These are phyloP conservation scores for Pichia sp. DNA, from an alignment of 1,139 yeast species.

Conservation along the genomic window DNA sequence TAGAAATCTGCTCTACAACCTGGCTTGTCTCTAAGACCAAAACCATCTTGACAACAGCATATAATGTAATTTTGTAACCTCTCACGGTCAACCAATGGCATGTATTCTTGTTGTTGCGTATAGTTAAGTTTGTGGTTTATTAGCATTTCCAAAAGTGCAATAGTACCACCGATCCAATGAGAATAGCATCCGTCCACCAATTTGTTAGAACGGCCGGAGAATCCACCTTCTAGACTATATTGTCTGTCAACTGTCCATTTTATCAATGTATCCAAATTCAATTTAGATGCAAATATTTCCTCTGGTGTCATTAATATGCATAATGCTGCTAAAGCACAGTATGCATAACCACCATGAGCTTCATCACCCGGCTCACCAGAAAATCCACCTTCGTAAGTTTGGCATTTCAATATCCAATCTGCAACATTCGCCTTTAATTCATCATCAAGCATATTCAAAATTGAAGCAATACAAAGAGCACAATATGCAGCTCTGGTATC, in stretches of 20 bases:
- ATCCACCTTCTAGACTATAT: constrained; percentile 72
- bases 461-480: constrained; percentile 70
- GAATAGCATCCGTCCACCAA: constrained; percentile 96
- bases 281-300: constrained; percentile 21
- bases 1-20: constrained; percentile 79
- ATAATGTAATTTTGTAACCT: constrained; percentile 66
- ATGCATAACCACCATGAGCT: constrained; percentile 98
- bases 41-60: constrained; percentile 65
- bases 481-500: constrained; percentile 91
- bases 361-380: constrained; percentile 81
- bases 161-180: constrained; percentile 90
- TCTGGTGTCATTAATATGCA: constrained; percentile 44
- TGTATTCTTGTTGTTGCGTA: not conserved
- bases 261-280: constrained; percentile 42
- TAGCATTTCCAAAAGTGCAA: constrained; percentile 61
- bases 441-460: constrained; percentile 61
- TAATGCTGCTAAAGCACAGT: constrained; percentile 80
- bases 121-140: constrained; percentile 24
- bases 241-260: constrained; percentile 78
- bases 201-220: constrained; percentile 88
- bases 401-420: constrained; percentile 70
- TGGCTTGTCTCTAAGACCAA: constrained; percentile 85
- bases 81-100: constrained; percentile 46
- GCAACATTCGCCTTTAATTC: constrained; percentile 55
- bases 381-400: constrained; percentile 95